Conservation (phyloP, 345 rosid genomes). For the Iberis pinnata region DNA sequence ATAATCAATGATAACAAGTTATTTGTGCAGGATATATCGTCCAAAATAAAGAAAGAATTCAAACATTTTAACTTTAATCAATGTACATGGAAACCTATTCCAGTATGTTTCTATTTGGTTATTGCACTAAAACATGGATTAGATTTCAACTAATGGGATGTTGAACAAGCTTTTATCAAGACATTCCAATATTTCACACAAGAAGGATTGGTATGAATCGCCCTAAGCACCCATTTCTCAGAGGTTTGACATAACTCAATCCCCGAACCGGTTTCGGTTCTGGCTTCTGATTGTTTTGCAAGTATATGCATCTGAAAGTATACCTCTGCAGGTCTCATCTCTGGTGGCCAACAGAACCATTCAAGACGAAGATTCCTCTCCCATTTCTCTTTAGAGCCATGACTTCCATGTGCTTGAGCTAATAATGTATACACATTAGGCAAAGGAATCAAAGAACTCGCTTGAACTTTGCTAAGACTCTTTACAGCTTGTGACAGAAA, state of each 20-base stretch:
- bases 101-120: too few species aligned
- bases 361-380: slow-evolving; percentile 66
- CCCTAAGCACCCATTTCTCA: slow-evolving; percentile 71
- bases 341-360: slow-evolving; percentile 96
- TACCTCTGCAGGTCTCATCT: slow-evolving; percentile 85
- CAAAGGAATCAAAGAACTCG: slow-evolving; percentile 37
- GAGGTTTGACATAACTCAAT: slow-evolving; percentile 60
- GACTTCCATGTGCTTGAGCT: slow-evolving; percentile 92
- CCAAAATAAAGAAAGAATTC: too few species aligned
- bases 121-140: too few species aligned
- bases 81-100: too few species aligned
- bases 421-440: slow-evolving; percentile 65
- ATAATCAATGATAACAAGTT: too few species aligned
- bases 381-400: slow-evolving; percentile 70
- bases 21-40: too few species aligned
- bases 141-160: slow-evolving; percentile 11
- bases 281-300: slow-evolving; percentile 41
- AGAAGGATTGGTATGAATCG: slow-evolving; percentile 82
- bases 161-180: slow-evolving; percentile 43
- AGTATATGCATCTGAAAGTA: slow-evolving; percentile 91
- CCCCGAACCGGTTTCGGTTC: slow-evolving; percentile 29
- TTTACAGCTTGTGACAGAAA: slow-evolving; percentile 53
- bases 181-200: slow-evolving; percentile 71
- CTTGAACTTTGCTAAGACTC: slow-evolving; percentile 56
- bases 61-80: too few species aligned